Conservation (phyloP, 257 asterid species). For the Forsythia viridissima region DNA sequence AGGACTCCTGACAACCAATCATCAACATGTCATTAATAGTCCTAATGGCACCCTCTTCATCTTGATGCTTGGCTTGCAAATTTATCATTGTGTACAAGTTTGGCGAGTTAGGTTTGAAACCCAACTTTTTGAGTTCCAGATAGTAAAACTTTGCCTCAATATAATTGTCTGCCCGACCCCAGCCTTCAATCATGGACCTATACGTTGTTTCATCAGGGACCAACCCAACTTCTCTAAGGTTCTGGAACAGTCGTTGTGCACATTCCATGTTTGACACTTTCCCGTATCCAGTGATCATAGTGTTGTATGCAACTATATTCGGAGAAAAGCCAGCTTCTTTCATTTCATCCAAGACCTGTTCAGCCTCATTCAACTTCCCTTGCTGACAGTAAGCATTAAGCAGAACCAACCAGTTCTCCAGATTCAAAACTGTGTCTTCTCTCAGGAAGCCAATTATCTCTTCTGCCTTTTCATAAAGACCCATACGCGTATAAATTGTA, state of each 20-base stretch:
- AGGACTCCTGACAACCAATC: slow-evolving; percentile 66
- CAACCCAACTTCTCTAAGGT: slow-evolving; percentile 52
- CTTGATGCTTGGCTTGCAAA: slow-evolving; percentile 72
- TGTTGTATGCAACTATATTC: slow-evolving; percentile 76
- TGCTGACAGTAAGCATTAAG: slow-evolving; percentile 89
- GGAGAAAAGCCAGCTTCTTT: slow-evolving; percentile 63
- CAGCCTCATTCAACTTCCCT: slow-evolving; percentile 71
- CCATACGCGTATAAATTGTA: slow-evolving; percentile 71
- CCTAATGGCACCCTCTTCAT: slow-evolving; percentile 51
- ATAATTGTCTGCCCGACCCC: slow-evolving; percentile 76
- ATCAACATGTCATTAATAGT: slow-evolving; percentile 68
- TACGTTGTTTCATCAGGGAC: slow-evolving; percentile 86
- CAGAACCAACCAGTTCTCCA: slow-evolving; percentile 83
- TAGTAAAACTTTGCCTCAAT: slow-evolving; percentile 47
- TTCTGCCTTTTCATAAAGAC: slow-evolving; percentile 74
- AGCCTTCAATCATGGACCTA: slow-evolving; percentile 88
- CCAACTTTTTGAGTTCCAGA: slow-evolving; percentile 58
- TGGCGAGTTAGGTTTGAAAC: slow-evolving; percentile 68
- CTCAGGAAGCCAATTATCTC: slow-evolving; percentile 57
- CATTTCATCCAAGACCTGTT: slow-evolving; percentile 57
- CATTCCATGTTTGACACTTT: slow-evolving; percentile 57
- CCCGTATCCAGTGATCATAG: slow-evolving; percentile 89
- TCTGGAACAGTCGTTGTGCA: slow-evolving; percentile 55
- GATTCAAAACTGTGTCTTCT: slow-evolving; percentile 67
- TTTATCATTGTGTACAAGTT: slow-evolving; percentile 79